A percentile compares a stretch with the other conserved stretches of the same genome.
Evolutionary conservation across 129 eudicot species (phyloP).

Genomic region (Deinandra increscens): DNA sequence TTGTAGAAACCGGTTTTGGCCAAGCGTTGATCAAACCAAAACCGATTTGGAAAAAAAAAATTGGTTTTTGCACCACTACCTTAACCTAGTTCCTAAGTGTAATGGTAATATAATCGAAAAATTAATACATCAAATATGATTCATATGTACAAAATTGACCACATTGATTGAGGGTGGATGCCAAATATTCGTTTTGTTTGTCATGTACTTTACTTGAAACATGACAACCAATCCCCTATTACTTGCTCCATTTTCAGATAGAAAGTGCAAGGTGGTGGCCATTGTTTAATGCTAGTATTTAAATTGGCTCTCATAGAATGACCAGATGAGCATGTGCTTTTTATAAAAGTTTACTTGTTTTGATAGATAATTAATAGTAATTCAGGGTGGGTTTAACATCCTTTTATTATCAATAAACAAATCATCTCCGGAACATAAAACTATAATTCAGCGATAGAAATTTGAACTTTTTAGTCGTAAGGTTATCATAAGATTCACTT

Average conservation of each 20-base stretch:
- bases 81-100: too few species aligned
- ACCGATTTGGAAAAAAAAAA: too few species aligned
- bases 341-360: not conserved
- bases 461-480: too few species aligned
- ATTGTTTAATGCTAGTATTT: not conserved
- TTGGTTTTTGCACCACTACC: too few species aligned
- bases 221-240: not conserved
- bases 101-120: too few species aligned
- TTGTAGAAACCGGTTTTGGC: too few species aligned
- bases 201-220: not conserved
- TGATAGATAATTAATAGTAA: not conserved
- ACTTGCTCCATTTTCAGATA: not conserved
- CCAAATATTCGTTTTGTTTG: not conserved
- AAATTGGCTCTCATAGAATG: not conserved
- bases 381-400: not conserved
- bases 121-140: too few species aligned
- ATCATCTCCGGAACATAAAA: not conserved
- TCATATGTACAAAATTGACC: too few species aligned
- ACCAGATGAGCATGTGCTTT: not conserved
- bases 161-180: too few species aligned
- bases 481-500: too few species aligned
- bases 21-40: too few species aligned
- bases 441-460: too few species aligned
- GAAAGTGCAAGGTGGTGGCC: not conserved
- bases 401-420: not conserved